Evolutionary conservation across 2,329 filamentous ascomycete species (phyloP), one percentile per base, ranked within the genome.

Genomic region (Penicillium sp.): DNA sequence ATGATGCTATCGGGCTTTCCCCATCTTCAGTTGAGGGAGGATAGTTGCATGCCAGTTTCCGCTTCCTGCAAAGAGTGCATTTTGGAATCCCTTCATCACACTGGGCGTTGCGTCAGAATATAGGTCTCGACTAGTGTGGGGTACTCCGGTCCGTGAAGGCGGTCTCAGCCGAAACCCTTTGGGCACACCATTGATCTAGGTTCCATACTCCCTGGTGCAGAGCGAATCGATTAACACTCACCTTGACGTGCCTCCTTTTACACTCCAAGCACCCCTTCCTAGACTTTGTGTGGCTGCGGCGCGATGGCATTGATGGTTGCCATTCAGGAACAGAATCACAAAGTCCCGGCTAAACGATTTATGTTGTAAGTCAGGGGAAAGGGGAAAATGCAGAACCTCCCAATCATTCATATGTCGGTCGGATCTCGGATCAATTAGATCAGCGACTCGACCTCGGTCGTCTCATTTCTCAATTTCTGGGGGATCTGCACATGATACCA

Each of bases 191-290:
- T 19, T 14, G 18, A 14, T 14, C 9, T 19, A 46, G 14, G 11
- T 46, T 4, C 44, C 26, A 13, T 29, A 45, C 2, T 30, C 9
- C 9, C 19, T 10, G 9, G n/a, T 14, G 19, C 6, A 9, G 11
- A 9, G n/a, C 10, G 13, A 30, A 30, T 23, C n/a, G 7, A 10
- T 18, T 9, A 41, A 32, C 18, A 60, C 65, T 14, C 44, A 74
- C 71, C 70, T 74, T 74, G 30, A 74, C 70, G 56, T 73, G 70
- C 51, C 72, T 63, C 53, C 68, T 64, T 57, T 74, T 74, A 63
- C 72, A 74, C 52, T 73, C 69, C 55, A 67, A 61, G 52, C 72
- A 74, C 35, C 72, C 72, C 61, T 70, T 71, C 34, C 72, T 70
- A 60, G 70, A 73, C 58, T 74, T 74, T 27, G 70, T 74, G 58